Percentiles rank a stretch among this genome's conserved stretches.
Conservation (phyloP, 2,329 filamentous ascomycete genomes). For the Microdochium trichocladiopsis region DNA sequence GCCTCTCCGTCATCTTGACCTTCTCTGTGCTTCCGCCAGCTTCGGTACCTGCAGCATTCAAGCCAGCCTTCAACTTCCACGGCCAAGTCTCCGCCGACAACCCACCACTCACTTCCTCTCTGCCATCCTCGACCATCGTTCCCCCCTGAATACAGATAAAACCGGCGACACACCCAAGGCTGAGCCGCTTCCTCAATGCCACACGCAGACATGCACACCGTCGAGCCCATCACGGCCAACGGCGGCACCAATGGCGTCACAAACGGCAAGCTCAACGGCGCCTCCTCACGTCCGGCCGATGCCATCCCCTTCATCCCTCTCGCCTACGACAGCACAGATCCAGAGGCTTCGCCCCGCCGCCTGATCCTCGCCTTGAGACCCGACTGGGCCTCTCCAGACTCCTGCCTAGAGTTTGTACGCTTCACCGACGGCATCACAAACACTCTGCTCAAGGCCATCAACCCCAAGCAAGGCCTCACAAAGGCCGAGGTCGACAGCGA, state of each 20-base stretch:
- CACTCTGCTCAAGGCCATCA: slow-evolving; percentile 75
- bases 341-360: slow-evolving; percentile 69
- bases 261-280: slow-evolving; percentile 24
- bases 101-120: too few relatives aligned
- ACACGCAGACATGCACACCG: slow-evolving; percentile 13
- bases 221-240: slow-evolving; percentile 4
- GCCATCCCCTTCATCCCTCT: slow-evolving; percentile 62
- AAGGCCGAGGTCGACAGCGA: slow-evolving; percentile 59
- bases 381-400: slow-evolving; percentile 70
- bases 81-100: too few relatives aligned
- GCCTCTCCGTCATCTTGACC: background rate
- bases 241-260: slow-evolving; percentile 10
- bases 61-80: too few relatives aligned
- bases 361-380: slow-evolving; percentile 76
- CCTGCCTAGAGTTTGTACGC: slow-evolving; percentile 74
- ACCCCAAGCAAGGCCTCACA: slow-evolving; percentile 55
- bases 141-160: too few relatives aligned
- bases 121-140: too few relatives aligned
- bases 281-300: slow-evolving; percentile 19
- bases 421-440: slow-evolving; percentile 99
- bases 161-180: background rate
- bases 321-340: slow-evolving; percentile 70
- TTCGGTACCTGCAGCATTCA: too few relatives aligned
- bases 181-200: background rate
- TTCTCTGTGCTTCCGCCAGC: too few relatives aligned